Evolutionary conservation across 352 stramenopile species (phyloP), one percentile per base, ranked within the genome.

Genomic region (Phytopythium helicoides): DNA sequence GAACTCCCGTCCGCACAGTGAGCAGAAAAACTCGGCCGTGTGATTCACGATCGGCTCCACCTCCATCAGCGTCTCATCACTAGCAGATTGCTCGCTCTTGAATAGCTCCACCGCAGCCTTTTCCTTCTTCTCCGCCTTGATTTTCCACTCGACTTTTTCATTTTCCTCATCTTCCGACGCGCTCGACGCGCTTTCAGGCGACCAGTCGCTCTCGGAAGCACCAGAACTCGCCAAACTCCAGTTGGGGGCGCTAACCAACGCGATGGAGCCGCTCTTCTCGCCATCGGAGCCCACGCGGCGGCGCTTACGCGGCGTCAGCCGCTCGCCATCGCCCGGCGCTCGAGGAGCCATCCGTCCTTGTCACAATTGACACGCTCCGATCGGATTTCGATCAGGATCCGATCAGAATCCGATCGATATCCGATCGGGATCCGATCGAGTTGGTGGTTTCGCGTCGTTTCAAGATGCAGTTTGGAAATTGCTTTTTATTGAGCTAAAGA

Each of bases 1-100:
- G 42, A 88, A 92, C 11, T 62, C 59, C 14, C 72, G 72, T 18
- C 69, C 25, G 49, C 81, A 92, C 5, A 89, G 44, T 15, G 73
- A 52, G 44, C 81, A 92, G 1, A 59, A 58, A 47, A 83, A 87
- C 7, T 53, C 47, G 25, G 42, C 22, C 42, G 42, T 36, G 42
- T 48, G 42, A 6, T 2, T 26, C 25, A 34, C 15, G 10, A 37
- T 46, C 23, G n/a, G 19, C 28, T 15, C 18, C 21, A 23, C 19
- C 23, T 19, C 26, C 36, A 25, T 22, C 19, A 18, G 12, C 36
- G 7, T 21, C 12, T 18, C n/a, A 22, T 21, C 22, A 1, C n/a
- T 4, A 23, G 38, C 38, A 23, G 36, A 15, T n/a, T 15, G n/a
- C n/a, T n/a, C n/a, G n/a, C n/a, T n/a, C n/a, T n/a, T n/a, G n/a